phyloP scores from a whole-genome alignment of 2,329 filamentous ascomycete species.

The Penicillium italicum region DNA sequence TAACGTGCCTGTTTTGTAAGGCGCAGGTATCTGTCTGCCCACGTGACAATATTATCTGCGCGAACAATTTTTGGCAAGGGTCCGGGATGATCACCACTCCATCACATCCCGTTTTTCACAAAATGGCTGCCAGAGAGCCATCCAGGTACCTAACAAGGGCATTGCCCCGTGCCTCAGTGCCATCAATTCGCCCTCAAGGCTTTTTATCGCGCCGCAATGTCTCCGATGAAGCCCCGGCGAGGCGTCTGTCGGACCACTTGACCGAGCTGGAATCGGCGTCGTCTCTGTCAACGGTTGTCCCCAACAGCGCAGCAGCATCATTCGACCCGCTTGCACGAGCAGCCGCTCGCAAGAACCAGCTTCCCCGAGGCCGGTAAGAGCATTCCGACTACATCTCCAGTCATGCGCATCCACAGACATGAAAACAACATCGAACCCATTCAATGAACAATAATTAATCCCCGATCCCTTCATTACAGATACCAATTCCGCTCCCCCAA shows the following conservation, averaged over 20 bases:
- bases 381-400: not conserved
- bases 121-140: conserved; percentile 42
- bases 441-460: conserved; percentile 4
- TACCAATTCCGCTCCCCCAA: conserved; percentile 94
- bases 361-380: conserved; percentile 53
- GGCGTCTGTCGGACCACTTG: conserved; percentile 30
- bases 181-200: conserved; percentile 30
- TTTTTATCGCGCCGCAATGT: conserved; percentile 45
- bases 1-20: conserved; percentile 7
- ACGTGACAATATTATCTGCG: conserved; percentile 17
- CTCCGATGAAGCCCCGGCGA: conserved; percentile 41
- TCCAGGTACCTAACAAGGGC: conserved; percentile 40
- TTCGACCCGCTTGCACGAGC: conserved; percentile 52
- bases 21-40: not conserved
- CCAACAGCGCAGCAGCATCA: conserved; percentile 42
- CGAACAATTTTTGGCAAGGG: conserved; percentile 35
- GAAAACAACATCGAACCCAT: not conserved
- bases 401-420: not conserved
- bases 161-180: conserved; percentile 34
- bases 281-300: conserved; percentile 41
- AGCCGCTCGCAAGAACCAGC: conserved; percentile 41
- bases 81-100: conserved; percentile 16
- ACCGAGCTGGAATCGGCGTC: conserved; percentile 49
- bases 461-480: conserved; percentile 48
- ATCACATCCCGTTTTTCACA: conserved; percentile 18